Evolutionary conservation across 1,284 basidiomycete genomes (phyloP), one percentile per base, ranked within the genome.

Genomic region (Tilletiopsis washingtonensis): DNA sequence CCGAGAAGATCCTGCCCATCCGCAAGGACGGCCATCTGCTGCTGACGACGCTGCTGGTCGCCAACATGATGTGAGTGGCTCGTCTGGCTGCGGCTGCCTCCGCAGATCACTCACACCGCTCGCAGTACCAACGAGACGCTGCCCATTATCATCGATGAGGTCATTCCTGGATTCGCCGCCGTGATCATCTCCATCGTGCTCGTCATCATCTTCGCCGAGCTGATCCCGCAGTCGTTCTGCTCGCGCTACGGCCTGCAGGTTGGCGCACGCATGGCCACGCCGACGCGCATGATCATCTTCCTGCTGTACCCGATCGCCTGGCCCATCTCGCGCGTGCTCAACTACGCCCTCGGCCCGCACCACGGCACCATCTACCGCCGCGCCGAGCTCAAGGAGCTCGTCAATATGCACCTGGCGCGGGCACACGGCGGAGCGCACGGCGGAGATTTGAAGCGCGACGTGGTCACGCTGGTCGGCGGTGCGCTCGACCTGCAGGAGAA

Each of bases 91-190:
- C 9, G 26, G 3, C 15, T 43, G 5, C 17, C 17, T 43, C 20
- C 12, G 20, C 5, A 2, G 5, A 26, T 14, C 15, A 26, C 19
- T 11, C 3, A 19, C 21, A n/a, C n/a, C n/a, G n/a, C n/a, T n/a
- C n/a, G n/a, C n/a, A n/a, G n/a, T n/a, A 50, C 48, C 7, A 50
- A 50, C 25, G 51, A 44, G 36, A 83, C 88, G 3, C 80, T 96
- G 3, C 91, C 91, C 25, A 83, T 96, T 67, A 89, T 96, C 64
- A 81, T 87, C 24, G 88, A 91, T 68, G 84, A 84, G 21, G 78
- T 96, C 37, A 80, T 96, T 1, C 90, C 90, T 29, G 88, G 88
- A 24, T 75, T 85, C 11, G 81, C 80, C 64, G 85, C 87, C 43
- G 70, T 72, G 36, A 56, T 69, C 27, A 59, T 69, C 45, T 64